Evolutionary conservation across 352 stramenopile species (phyloP), one percentile per base, ranked within the genome.

Genomic region (Pythium vanterpoolii): DNA sequence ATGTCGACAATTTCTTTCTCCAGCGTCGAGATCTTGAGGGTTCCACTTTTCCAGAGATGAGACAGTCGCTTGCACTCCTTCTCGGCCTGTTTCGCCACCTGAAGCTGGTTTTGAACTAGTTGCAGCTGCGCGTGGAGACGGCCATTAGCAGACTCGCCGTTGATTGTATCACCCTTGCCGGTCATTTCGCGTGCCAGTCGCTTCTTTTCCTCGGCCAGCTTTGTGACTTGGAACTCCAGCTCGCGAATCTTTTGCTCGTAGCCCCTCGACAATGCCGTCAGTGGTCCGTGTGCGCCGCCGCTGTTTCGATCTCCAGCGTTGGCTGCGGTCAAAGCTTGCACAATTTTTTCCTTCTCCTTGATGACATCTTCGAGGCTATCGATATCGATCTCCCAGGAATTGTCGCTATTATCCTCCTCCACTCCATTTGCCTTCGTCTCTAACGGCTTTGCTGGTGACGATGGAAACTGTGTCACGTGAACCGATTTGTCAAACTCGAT

Each of bases 311-410:
- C 19, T 5, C 44, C 21, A 4, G 28, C 30, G 18, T 9, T 48
- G 1, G 65, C 59, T 18, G 62, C 44, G 4, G 52, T 42, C 13
- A 72, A 46, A 11, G 69, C 60, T 19, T 49, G 44, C 7, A 86
- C 56, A 30, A 86, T 82, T 56, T 69, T 77, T 39, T 84, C 74
- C 45, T 80, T 83, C 56, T 80, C 74, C 4, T 61, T 62, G 49
- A 86, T 84, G 26, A 77, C 70, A 39, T 82, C 62, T 50, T 71
- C 72, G 5, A 82, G 53, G 31, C 54, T 69, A 18, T 72, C 64
- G 11, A 78, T 28, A 27, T 74, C 55, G n/a, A 24, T 45, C 27
- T 60, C 60, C 65, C 54, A 72, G 4, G 42, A 55, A 14, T 42
- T 63, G 27, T 50, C 23, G n/a, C 11, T 39, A 5, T 64, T 48